A percentile compares a stretch with the other conserved stretches of the same genome.
phyloP scores from a whole-genome alignment of 441 rosid genomes.

The Mallotus repandus region DNA sequence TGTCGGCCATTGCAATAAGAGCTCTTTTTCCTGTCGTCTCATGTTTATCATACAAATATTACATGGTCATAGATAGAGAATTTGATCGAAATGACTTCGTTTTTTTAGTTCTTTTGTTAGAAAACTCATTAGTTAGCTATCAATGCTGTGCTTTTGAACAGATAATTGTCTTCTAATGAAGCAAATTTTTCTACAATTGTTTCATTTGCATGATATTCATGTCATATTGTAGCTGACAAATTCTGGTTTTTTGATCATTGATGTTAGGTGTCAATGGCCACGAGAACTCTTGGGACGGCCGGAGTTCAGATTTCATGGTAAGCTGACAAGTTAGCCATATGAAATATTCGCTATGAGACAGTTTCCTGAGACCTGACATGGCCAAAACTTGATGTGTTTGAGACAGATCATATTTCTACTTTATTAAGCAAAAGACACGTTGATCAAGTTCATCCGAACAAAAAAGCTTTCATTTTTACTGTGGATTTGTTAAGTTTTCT shows the following conservation, averaged over 20 bases:
- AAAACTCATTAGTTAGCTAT: background rate
- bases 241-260: conserved; percentile 12
- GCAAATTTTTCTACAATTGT: background rate
- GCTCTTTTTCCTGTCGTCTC: background rate
- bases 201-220: background rate
- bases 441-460: too few relatives aligned
- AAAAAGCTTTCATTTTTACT: background rate
- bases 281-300: conserved; percentile 69
- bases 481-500: background rate
- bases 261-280: conserved; percentile 90
- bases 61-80: background rate
- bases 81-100: background rate
- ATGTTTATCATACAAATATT: background rate
- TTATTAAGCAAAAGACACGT: too few relatives aligned
- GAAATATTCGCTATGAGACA: background rate
- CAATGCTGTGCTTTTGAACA: background rate
- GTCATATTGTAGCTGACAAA: background rate
- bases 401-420: too few relatives aligned
- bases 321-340: conserved; percentile 23
- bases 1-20: background rate
- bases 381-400: background rate
- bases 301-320: conserved; percentile 93
- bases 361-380: background rate
- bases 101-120: background rate
- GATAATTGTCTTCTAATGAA: background rate